Conservation (phyloP, 768 basidiomycete genomes). For the Phylloporus arenicola region DNA sequence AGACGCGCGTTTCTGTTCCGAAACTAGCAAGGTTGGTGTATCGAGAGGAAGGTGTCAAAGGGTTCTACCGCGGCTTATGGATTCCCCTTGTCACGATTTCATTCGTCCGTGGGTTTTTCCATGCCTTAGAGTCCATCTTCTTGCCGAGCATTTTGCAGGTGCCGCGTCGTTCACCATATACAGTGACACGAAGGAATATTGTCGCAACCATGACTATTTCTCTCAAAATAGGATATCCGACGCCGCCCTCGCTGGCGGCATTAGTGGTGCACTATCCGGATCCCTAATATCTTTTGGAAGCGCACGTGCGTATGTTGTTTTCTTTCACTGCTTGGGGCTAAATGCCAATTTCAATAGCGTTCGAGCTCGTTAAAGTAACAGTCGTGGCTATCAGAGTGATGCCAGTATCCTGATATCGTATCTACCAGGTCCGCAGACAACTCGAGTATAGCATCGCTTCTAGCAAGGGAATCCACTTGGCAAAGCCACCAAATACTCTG, state of each 20-base stretch:
- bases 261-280: slow-evolving; percentile 85
- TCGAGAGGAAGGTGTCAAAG: slow-evolving; percentile 78
- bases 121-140: background rate
- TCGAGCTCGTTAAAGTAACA: slow-evolving; percentile 90
- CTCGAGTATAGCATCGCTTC: slow-evolving; percentile 89
- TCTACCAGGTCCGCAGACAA: slow-evolving; percentile 74
- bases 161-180: slow-evolving; percentile 92
- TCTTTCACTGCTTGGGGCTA: slow-evolving; percentile 16
- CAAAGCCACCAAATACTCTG: slow-evolving; percentile 72
- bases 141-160: slow-evolving; percentile 39
- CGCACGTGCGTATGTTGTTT: slow-evolving; percentile 59
- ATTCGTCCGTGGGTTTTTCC: slow-evolving; percentile 74
- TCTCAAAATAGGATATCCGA: slow-evolving; percentile 56
- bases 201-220: slow-evolving; percentile 54
- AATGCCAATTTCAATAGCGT: slow-evolving; percentile 43
- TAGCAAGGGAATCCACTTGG: slow-evolving; percentile 63
- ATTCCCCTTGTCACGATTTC: slow-evolving; percentile 94
- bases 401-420: slow-evolving; percentile 7
- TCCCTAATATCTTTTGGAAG: slow-evolving; percentile 85
- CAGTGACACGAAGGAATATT: slow-evolving; percentile 73
- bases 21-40: slow-evolving; percentile 68
- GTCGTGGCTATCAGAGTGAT: background rate
- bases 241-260: slow-evolving; percentile 70
- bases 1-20: slow-evolving; percentile 67
- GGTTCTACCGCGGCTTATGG: slow-evolving; percentile 88